Evolutionary conservation across 2,329 filamentous ascomycete genomes (phyloP).

Genomic region (Calonectria pseudoreteaudii): DNA sequence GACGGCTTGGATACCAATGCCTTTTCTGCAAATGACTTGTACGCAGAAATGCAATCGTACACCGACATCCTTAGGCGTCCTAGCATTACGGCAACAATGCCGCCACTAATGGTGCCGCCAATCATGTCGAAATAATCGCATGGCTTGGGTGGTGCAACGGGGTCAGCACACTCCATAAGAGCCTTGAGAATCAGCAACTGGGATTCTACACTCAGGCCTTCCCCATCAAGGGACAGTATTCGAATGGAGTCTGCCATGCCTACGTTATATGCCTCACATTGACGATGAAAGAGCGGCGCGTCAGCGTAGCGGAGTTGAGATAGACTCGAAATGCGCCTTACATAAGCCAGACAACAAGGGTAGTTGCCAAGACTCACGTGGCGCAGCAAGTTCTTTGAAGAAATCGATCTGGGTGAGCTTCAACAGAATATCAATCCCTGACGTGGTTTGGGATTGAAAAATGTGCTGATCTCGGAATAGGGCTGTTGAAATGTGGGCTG

Average conservation of each 20-base stretch:
- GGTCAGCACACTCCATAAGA: slow-evolving; percentile 45
- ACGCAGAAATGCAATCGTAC: slow-evolving; percentile 38
- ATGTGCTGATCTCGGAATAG: too few relatives aligned
- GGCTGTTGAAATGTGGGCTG: too few relatives aligned
- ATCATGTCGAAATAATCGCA: slow-evolving; percentile 55
- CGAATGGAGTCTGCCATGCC: neutral
- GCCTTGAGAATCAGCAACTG: slow-evolving; percentile 47
- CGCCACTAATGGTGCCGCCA: slow-evolving; percentile 47
- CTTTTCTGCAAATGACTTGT: neutral
- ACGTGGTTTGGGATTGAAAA: too few relatives aligned
- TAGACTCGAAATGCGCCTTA: neutral
- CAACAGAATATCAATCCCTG: neutral
- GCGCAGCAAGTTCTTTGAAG: neutral
- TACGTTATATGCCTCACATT: neutral
- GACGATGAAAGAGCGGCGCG: neutral
- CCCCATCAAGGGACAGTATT: slow-evolving; percentile 46
- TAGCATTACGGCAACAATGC: slow-evolving; percentile 57
- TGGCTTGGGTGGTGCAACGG: slow-evolving; percentile 43
- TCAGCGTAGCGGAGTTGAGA: neutral
- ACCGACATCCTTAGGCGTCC: slow-evolving; percentile 54
- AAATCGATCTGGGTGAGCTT: neutral
- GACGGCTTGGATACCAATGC: neutral
- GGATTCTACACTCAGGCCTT: slow-evolving; percentile 51
- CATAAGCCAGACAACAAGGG: neutral
- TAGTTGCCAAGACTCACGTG: neutral